Evolutionary conservation across 2,329 filamentous ascomycete species (phyloP).

Genomic region (Camptophora hylomeconis): DNA sequence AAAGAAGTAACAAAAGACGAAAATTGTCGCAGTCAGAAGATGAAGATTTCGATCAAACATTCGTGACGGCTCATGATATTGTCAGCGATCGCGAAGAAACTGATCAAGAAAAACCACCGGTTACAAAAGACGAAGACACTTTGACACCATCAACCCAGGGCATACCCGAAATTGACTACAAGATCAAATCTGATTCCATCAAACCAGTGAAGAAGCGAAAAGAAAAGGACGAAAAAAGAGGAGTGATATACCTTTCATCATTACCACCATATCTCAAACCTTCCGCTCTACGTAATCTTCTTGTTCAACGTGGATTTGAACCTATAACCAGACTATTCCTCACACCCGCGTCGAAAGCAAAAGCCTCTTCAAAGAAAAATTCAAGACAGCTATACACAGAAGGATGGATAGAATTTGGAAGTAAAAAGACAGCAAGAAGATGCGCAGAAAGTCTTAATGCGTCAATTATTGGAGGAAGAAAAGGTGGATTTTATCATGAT

Average conservation of each 20-base stretch:
- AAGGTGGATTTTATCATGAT: slow-evolving; percentile 33
- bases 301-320: slow-evolving; percentile 27
- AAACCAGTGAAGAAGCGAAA: slow-evolving; percentile 18
- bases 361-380: slow-evolving; percentile 22
- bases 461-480: slow-evolving; percentile 28
- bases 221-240: slow-evolving; percentile 18
- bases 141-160: too few species aligned
- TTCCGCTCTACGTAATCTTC: slow-evolving; percentile 29
- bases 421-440: slow-evolving; percentile 31
- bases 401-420: slow-evolving; percentile 35
- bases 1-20: slow-evolving; percentile 11
- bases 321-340: slow-evolving; percentile 33
- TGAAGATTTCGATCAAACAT: slow-evolving; percentile 30
- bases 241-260: slow-evolving; percentile 33
- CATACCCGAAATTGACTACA: slow-evolving; percentile 2
- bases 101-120: too few species aligned
- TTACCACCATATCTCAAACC: slow-evolving; percentile 35
- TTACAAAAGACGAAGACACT: too few species aligned
- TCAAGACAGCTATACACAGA: slow-evolving; percentile 30
- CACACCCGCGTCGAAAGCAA: slow-evolving; percentile 23
- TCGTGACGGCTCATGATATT: too few species aligned
- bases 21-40: slow-evolving; percentile 18
- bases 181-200: neutral
- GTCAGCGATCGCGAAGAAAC: too few species aligned
- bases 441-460: slow-evolving; percentile 34